A percentile compares a stretch with the other conserved stretches of the same genome.
Evolutionary conservation across 2,329 filamentous ascomycete species (phyloP).

Genomic region (Aspergillus luchuensis): DNA sequence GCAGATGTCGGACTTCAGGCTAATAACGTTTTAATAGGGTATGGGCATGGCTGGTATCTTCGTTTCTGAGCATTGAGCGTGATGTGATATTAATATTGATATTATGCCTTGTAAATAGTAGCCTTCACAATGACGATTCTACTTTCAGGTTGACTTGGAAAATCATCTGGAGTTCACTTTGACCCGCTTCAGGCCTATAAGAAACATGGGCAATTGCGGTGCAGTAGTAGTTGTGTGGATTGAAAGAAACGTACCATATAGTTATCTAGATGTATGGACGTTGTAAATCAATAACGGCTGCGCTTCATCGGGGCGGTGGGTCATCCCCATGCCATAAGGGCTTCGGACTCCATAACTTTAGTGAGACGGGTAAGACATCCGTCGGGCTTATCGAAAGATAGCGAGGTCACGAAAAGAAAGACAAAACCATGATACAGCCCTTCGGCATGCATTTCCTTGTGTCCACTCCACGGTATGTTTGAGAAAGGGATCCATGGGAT

Average conservation of each 20-base stretch:
- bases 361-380: background rate
- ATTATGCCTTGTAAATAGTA: constrained; percentile 6
- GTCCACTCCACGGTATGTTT: background rate
- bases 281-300: background rate
- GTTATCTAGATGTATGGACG: background rate
- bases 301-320: background rate
- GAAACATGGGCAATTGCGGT: background rate
- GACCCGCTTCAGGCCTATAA: background rate
- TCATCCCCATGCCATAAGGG: background rate
- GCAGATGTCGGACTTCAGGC: background rate
- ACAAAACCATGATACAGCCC: background rate
- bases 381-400: background rate
- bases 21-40: constrained; percentile 28
- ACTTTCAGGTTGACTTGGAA: background rate
- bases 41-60: constrained; percentile 88
- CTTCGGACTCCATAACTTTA: background rate
- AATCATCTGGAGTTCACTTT: background rate
- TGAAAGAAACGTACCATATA: background rate
- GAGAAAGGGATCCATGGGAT: background rate
- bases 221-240: background rate
- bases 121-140: background rate
- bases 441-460: background rate
- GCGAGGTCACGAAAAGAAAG: background rate
- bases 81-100: background rate
- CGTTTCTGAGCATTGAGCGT: constrained; percentile 73